Base-by-base conservation (phyloP, 306 rosid genomes). In the Casuarina equisetifolia region DNA sequence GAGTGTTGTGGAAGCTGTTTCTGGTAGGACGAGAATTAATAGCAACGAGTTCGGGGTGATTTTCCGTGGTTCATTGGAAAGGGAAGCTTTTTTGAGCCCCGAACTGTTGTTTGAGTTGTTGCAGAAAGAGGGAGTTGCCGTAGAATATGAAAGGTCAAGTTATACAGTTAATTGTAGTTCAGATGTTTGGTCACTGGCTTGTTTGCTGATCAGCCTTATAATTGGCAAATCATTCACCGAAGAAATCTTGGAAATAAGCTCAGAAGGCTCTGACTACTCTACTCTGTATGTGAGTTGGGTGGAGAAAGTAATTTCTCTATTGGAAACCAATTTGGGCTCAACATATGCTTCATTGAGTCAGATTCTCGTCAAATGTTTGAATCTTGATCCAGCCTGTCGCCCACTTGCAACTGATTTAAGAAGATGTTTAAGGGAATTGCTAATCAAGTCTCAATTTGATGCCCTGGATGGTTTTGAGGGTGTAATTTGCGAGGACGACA, bases 171-270 rank as follows among this genome's bases (percentile, higher is more conserved):
- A 90, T 59, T 77, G 38, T 83, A 75, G 90, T 78, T 85, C 95
- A 1, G 97, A 94, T 85, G 85, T 87, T 54, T 94, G 97, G 97
- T 87, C 95, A 61, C 78, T 89, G 79, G 94, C 87, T 75, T 88
- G 90, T 82, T 84, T 89, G 25, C 74, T 94, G 76, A 63, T 90
- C 68, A 78, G 74, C 75, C 82, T 90, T 79, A 84, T 94, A 25
- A 51, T 88, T 74, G 92, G 98, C 63, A 68, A 85, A 70, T 82
- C 46, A 13, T 79, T 90, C 79, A 81, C 83, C 36, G 82, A 15
- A 53, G 73, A 70, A 81, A 69, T 79, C 55, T 66, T 63, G 25
- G 86, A 78, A 72, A 83, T 72, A 72, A 69, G 82, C 69, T 82
- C 63, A 76, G 85, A 79, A 57, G 74, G 73, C 45, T 9, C 75